Conservation (phyloP, 306 rosid genomes). For the Lathyrus sativus region DNA sequence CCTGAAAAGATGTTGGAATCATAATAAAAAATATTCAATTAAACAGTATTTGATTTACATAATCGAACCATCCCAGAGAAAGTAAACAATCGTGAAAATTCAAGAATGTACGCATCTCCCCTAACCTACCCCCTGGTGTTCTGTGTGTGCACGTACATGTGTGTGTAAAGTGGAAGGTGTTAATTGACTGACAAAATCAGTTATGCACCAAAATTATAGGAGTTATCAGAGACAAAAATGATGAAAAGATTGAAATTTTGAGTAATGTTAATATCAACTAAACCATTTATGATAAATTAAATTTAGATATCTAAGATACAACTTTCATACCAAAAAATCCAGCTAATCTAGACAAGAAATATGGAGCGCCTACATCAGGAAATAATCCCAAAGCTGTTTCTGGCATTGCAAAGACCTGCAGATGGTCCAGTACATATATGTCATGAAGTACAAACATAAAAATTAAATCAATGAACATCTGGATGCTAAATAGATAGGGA, state of each 20-base stretch:
- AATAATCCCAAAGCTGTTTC: constrained; percentile 95
- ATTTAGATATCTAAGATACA: constrained; percentile 35
- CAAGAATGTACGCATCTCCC: constrained; percentile 16
- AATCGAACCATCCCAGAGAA: constrained; percentile 29
- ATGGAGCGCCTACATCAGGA: constrained; percentile 93
- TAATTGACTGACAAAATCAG: constrained; percentile 15
- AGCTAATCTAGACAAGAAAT: constrained; percentile 84
- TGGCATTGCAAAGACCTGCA: constrained; percentile 97
- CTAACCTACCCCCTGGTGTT: not conserved
- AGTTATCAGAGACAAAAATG: constrained; percentile 7
- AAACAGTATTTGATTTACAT: constrained; percentile 3
- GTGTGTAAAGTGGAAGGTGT: not conserved
- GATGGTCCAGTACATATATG: constrained; percentile 34
- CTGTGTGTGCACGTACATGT: not conserved
- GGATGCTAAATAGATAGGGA: constrained; percentile 19
- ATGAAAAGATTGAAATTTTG: constrained; percentile 25
- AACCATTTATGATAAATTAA: constrained; percentile 11
- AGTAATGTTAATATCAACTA: constrained; percentile 8
- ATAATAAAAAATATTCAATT: constrained; percentile 14
- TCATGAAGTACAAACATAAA: constrained; percentile 26
- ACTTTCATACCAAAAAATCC: constrained; percentile 80
- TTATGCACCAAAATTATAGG: constrained; percentile 12
- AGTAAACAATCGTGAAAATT: constrained; percentile 13
- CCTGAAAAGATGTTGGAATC: constrained; percentile 19
- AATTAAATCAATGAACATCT: constrained; percentile 13